Evolutionary conservation across 2,329 filamentous ascomycete genomes (phyloP), one percentile per base, ranked within the genome.

Genomic region (Fusarium tricinctum): DNA sequence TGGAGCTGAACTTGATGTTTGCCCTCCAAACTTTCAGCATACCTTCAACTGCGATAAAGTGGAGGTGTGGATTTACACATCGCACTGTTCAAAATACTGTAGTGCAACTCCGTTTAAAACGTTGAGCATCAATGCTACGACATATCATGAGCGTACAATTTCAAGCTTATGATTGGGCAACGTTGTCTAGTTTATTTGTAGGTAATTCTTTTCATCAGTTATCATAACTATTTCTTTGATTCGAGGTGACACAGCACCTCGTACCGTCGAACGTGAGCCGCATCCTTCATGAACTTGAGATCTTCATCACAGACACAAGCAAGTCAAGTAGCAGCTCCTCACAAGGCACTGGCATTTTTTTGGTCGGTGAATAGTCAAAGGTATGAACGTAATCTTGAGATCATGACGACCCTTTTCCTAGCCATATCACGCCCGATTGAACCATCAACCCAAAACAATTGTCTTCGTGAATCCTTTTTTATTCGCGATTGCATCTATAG

Each of bases 401-500:
- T 71, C 70, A 66, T 72, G 70, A 70, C 45, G 69, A 69, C 69
- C 68, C 62, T 72, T 73, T 72, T 65, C 66, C 68, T 71, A 72
- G 62, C 69, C 73, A 63, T 67, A 70, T 74, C 73, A 75, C 73
- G 71, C 72, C 71, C 60, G 64, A 68, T 60, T 66, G 68, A 74
- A 72, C 70, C 72, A 61, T 70, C 70, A 73, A 74, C 70, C 73
- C 72, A 66, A 71, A 66, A 67, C 70, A 67, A 67, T 75, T 79
- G 75, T 77, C 75, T 76, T 80, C 80, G 76, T 80, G 76, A 80
- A 79, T 78, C 75, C 76, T 78, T 80, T 77, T 77, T 77, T 77
- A 77, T 81, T 81, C 74, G 76, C 74, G 78, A 80, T 79, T 82
- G 80, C 78, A 78, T 80, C 78, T 81, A 81, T 80, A 78, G 77